Evolutionary conservation across 371 early-diverging fungal genomes (phyloP), one percentile per base, ranked within the genome.

Genomic region (Actinomortierella ambigua): DNA sequence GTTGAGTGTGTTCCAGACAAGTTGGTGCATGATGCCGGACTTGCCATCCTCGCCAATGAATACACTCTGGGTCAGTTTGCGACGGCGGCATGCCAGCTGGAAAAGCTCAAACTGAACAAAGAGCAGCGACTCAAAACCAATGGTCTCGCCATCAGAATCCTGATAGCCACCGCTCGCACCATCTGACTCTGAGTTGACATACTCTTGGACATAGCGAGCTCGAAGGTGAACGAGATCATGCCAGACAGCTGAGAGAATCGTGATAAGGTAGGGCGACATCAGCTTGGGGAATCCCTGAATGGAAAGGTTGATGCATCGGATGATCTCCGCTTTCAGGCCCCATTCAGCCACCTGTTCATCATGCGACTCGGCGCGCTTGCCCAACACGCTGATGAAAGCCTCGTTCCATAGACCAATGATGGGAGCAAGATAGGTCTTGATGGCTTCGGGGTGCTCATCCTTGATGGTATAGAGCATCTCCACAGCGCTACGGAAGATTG

Each of bases 401-500:
- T 86, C 84, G 65, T 89, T 81, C 97, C 97, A 96, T 39, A 84
- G 79, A 14, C 87, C 84, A 34, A 95, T 78, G 39, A 94, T 81
- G 1, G 95, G 94, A 1, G 81, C 83, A 22, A 93, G 79, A 52
- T 89, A 91, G 2, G 82, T 79, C 29, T 86, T 83, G 3, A 88
- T 86, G n/a, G 84, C 83, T 4, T 81, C 77, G 1, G 90, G 89
- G 59, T 91, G 89, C 50, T 89, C 90, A 40, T 86, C 88, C 52
- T 93, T 86, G 56, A 95, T 85, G 50, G 85, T 90, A 50, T 85
- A 82, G 27, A 94, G 65, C 82, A 93, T 91, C 59, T 95, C 91
- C 17, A 95, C 77, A 57, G 93, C 91, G 61, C 91, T 93, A 41
- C 85, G 82, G 66, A 95, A 90, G 46, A 96, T 90, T 22, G 85